Percentiles rank a stretch among this genome's conserved stretches.
phyloP scores from a whole-genome alignment of 2,329 filamentous ascomycete genomes.

The Calcarisporium arbuscula region DNA sequence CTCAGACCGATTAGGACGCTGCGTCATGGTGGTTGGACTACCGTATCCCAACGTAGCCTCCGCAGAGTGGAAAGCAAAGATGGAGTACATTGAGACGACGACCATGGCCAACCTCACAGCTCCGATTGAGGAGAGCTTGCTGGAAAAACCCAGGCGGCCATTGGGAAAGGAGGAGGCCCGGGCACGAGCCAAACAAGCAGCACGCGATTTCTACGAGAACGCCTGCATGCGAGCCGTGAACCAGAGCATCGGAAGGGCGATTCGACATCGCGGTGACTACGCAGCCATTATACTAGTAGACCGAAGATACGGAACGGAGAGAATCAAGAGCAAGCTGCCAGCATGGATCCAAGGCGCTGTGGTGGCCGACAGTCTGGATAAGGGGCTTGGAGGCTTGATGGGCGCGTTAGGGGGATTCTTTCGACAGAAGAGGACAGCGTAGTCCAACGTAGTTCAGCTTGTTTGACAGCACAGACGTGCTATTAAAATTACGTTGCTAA shows the following conservation, averaged over 20 bases:
- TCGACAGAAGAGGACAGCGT: constrained; percentile 36
- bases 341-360: constrained; percentile 79
- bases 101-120: constrained; percentile 30
- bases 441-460: not conserved
- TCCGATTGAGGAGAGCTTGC: too few species aligned
- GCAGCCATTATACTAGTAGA: constrained; percentile 86
- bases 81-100: constrained; percentile 73
- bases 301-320: constrained; percentile 64
- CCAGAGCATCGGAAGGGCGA: constrained; percentile 89
- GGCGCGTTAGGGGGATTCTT: constrained; percentile 53
- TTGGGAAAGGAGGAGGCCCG: constrained; percentile 22
- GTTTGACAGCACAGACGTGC: too few species aligned
- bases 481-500: not conserved
- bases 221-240: constrained; percentile 96
- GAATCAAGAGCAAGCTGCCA: constrained; percentile 75
- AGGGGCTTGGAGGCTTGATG: constrained; percentile 53
- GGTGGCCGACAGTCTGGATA: constrained; percentile 39
- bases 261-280: constrained; percentile 82
- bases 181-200: constrained; percentile 44
- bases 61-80: constrained; percentile 87
- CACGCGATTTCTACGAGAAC: constrained; percentile 85
- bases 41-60: constrained; percentile 89
- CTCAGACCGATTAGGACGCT: constrained; percentile 80
- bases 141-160: constrained; percentile 9
- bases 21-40: constrained; percentile 84